Conservation (phyloP, 768 basidiomycete genomes). For the Kondoa subrosea region DNA sequence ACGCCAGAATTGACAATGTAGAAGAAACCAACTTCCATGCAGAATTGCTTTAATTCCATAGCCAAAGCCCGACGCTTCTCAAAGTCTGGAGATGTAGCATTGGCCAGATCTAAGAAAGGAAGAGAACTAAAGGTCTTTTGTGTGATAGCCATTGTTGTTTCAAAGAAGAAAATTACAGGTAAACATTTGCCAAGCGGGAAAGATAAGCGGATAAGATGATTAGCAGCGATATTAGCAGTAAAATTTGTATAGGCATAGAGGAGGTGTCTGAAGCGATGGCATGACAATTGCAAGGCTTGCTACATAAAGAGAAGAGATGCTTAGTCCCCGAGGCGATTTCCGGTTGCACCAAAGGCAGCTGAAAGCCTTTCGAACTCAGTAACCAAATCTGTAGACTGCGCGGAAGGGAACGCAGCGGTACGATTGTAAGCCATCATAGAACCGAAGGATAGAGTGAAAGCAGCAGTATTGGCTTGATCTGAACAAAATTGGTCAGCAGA, state of each 20-base stretch:
- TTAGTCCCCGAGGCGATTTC: background rate
- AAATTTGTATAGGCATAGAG: too few species aligned
- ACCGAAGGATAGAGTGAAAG: background rate
- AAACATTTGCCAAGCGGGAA: background rate
- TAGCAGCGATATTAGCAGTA: too few species aligned
- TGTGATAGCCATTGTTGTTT: background rate
- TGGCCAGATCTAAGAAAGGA: constrained; percentile 21
- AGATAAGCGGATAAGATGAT: background rate
- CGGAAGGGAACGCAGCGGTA: background rate
- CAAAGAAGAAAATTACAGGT: background rate
- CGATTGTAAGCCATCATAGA: background rate
- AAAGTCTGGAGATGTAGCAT: background rate
- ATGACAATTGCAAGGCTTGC: too few species aligned
- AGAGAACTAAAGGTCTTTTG: constrained; percentile 14
- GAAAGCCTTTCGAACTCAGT: background rate
- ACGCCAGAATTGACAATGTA: constrained; percentile 26
- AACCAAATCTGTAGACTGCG: background rate
- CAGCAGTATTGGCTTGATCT: background rate
- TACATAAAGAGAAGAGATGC: too few species aligned
- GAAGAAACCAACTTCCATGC: constrained; percentile 17
- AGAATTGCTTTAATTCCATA: constrained; percentile 13
- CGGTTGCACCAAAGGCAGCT: background rate
- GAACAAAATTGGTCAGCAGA: background rate
- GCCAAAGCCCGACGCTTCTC: constrained; percentile 20
- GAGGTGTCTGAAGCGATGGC: too few species aligned